phyloP scores from a whole-genome alignment of 2,329 filamentous ascomycete genomes.

The Fusarium miscanthi region DNA sequence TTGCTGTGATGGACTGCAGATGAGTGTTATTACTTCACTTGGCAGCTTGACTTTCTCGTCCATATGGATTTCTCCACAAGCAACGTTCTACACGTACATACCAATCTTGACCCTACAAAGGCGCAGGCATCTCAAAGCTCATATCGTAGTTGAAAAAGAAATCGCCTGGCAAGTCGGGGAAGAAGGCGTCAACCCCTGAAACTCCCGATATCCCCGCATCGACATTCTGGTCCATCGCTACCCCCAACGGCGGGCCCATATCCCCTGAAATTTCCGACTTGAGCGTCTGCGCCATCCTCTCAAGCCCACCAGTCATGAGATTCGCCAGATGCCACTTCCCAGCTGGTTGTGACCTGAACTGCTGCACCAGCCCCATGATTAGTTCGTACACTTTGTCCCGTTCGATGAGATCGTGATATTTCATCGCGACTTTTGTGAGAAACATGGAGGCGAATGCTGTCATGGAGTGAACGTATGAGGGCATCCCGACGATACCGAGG shows the following conservation, averaged over 20 bases:
- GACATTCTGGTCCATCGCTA: neutral
- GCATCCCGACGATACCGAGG: slow-evolving; percentile 54
- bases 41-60: neutral
- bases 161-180: slow-evolving; percentile 27
- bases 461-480: slow-evolving; percentile 64
- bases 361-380: slow-evolving; percentile 50
- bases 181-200: slow-evolving; percentile 17
- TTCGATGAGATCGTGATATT: slow-evolving; percentile 55
- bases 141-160: slow-evolving; percentile 33
- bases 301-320: slow-evolving; percentile 58
- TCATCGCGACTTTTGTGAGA: slow-evolving; percentile 57
- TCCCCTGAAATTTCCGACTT: slow-evolving; percentile 3
- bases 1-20: too few species aligned
- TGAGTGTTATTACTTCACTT: too few species aligned
- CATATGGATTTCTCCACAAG: neutral
- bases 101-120: neutral
- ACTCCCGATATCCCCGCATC: neutral
- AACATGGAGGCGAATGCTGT: slow-evolving; percentile 63
- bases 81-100: too few species aligned
- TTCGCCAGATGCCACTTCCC: slow-evolving; percentile 58
- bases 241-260: neutral
- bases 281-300: slow-evolving; percentile 39
- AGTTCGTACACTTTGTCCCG: slow-evolving; percentile 51
- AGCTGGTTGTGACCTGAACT: slow-evolving; percentile 53
- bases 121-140: slow-evolving; percentile 19